Percentiles rank a stretch among this genome's conserved stretches.
These are phyloP conservation scores for Exobasidium cylindrosporum DNA, from an alignment of 1,284 basidiomycete species.

Conservation along the genomic window DNA sequence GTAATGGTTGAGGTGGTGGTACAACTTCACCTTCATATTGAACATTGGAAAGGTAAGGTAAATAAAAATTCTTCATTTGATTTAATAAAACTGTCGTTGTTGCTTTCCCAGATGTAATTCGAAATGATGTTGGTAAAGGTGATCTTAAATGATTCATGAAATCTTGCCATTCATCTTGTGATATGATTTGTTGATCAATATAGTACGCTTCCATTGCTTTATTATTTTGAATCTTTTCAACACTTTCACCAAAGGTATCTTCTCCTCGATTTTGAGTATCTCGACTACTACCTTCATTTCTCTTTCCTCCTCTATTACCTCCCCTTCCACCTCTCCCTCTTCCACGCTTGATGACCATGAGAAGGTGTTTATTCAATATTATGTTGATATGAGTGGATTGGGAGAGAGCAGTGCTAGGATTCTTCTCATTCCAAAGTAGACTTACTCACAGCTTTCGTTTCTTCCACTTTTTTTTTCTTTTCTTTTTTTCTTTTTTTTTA, in stretches of 20 bases:
- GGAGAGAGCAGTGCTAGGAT: too few species aligned
- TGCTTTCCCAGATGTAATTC: conserved; percentile 65
- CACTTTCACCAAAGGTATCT: neutral
- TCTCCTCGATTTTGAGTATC: neutral
- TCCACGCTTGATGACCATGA: neutral
- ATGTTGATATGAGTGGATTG: too few species aligned
- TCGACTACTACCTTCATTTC: neutral
- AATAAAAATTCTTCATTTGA: conserved; percentile 61
- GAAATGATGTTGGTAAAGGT: conserved; percentile 88
- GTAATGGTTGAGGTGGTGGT: conserved; percentile 73
- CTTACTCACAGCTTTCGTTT: too few species aligned
- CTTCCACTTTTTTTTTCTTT: too few species aligned
- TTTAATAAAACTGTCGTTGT: conserved; percentile 44
- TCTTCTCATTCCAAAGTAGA: too few species aligned
- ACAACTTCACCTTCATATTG: conserved; percentile 70
- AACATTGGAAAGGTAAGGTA: conserved; percentile 72
- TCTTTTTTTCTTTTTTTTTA: too few species aligned
- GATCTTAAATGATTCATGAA: conserved; percentile 70
- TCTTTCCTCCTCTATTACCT: neutral
- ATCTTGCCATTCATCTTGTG: conserved; percentile 67
- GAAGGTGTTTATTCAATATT: too few species aligned
- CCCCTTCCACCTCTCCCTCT: conserved; percentile 4
- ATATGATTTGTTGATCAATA: conserved; percentile 47
- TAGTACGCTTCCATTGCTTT: conserved; percentile 44
- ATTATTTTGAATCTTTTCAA: neutral